Percentiles rank a stretch among this genome's conserved stretches.
Conservation (phyloP, 768 basidiomycete genomes). For the Auricularia sp. region DNA sequence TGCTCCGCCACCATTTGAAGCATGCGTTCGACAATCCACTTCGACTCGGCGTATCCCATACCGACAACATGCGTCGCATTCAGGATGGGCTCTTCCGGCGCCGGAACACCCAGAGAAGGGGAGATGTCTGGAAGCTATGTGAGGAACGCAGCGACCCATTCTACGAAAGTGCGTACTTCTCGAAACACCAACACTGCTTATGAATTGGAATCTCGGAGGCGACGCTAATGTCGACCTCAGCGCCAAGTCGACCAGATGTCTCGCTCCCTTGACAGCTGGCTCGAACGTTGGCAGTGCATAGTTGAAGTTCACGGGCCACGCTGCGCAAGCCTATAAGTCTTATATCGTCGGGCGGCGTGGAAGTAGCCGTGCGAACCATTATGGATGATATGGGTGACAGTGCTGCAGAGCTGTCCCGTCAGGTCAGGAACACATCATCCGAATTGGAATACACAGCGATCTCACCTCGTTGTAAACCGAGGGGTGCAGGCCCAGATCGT, state of each 20-base stretch:
- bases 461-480: slow-evolving; percentile 31
- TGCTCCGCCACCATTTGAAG: slow-evolving; percentile 21
- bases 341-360: background rate
- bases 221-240: slow-evolving; percentile 18
- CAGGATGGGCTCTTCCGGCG: background rate
- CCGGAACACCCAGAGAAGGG: background rate
- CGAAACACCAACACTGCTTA: slow-evolving; percentile 29
- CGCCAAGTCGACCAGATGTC: slow-evolving; percentile 31
- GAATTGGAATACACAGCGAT: background rate
- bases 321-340: slow-evolving; percentile 10
- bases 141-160: background rate
- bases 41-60: slow-evolving; percentile 36
- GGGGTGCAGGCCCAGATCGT: slow-evolving; percentile 11
- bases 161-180: slow-evolving; percentile 15
- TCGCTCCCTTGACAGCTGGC: slow-evolving; percentile 27
- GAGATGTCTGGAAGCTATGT: background rate
- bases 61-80: background rate
- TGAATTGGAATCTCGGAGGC: slow-evolving; percentile 29
- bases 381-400: background rate
- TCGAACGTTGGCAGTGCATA: slow-evolving; percentile 32
- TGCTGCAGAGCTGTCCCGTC: too few relatives aligned
- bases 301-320: slow-evolving; percentile 34
- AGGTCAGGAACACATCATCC: too few relatives aligned
- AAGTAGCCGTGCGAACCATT: background rate
- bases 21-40: slow-evolving; percentile 29